Conservation (phyloP, 768 basidiomycete genomes). For the Naganishia vaughanmartiniae region DNA sequence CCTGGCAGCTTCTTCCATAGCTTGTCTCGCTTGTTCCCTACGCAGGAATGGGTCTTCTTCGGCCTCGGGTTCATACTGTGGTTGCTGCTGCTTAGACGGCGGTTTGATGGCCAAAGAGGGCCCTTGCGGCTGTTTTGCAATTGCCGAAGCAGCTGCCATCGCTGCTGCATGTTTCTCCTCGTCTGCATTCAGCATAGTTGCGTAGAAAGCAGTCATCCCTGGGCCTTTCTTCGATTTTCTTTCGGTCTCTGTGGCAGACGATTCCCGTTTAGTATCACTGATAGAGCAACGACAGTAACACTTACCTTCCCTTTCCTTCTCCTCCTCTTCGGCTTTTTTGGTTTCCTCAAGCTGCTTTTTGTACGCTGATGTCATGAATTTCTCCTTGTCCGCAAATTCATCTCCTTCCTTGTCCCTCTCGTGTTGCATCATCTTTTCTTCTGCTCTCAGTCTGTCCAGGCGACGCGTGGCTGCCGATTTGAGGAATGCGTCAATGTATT, state of each 20-base stretch:
- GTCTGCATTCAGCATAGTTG: conserved; percentile 50
- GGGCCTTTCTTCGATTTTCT: conserved; percentile 49
- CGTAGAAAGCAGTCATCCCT: conserved; percentile 52
- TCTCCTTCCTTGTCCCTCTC: conserved; percentile 93
- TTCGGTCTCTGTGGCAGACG: conserved; percentile 41
- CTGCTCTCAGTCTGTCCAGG: conserved; percentile 84
- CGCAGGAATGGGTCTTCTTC: conserved; percentile 49
- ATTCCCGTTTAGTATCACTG: not conserved
- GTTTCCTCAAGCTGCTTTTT: conserved; percentile 94
- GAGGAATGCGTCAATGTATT: conserved; percentile 82
- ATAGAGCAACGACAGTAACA: conserved; percentile 29
- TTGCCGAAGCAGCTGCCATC: conserved; percentile 63
- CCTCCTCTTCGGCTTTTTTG: conserved; percentile 85
- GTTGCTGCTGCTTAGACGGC: conserved; percentile 30
- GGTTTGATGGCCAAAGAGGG: conserved; percentile 46
- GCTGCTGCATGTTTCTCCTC: conserved; percentile 69
- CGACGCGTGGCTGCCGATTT: conserved; percentile 78
- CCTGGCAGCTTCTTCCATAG: conserved; percentile 36
- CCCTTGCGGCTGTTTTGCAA: conserved; percentile 32
- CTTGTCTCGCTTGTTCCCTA: conserved; percentile 25
- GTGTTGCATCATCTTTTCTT: conserved; percentile 94
- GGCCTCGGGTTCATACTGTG: conserved; percentile 41
- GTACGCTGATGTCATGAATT: conserved; percentile 97
- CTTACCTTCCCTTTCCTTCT: conserved; percentile 79
- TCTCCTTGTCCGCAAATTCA: conserved; percentile 87